Evolutionary conservation across 352 stramenopile species (phyloP).

Genomic region (Phytophthora tentaculata): DNA sequence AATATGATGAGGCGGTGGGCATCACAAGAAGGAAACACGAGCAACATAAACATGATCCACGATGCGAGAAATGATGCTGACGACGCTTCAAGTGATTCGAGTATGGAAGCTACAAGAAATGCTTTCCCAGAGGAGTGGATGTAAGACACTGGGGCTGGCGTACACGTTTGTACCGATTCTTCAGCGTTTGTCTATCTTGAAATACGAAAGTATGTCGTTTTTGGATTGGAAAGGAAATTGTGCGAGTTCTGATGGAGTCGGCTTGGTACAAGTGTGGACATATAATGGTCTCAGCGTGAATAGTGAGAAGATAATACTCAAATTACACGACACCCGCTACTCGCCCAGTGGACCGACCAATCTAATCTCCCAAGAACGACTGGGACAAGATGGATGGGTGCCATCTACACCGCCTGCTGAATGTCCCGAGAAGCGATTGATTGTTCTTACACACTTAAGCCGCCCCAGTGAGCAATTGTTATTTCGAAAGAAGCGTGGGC

Average conservation of each 20-base stretch:
- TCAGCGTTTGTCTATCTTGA: not conserved
- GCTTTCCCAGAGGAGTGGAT: not conserved
- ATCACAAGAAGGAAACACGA: not conserved
- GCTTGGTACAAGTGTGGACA: too few species aligned
- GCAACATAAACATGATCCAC: not conserved
- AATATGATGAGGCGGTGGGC: not conserved
- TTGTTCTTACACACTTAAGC: not conserved
- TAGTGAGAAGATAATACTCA: not conserved
- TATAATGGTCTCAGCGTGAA: not conserved
- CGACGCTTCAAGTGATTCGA: not conserved
- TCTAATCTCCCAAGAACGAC: not conserved
- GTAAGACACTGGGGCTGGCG: not conserved
- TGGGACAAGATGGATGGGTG: slow-evolving; percentile 1
- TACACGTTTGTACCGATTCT: slow-evolving; percentile 1
- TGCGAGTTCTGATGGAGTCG: not conserved
- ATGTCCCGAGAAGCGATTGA: not conserved
- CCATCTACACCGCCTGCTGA: not conserved
- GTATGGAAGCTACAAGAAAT: not conserved
- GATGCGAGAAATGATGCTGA: not conserved
- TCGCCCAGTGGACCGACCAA: not conserved
- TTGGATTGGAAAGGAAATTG: not conserved
- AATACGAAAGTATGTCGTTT: not conserved
- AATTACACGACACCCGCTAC: not conserved
- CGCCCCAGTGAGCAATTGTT: not conserved
- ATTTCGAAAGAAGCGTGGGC: slow-evolving; percentile 3